Conservation (phyloP, 768 basidiomycete genomes). For the Tricholoma terreum region DNA sequence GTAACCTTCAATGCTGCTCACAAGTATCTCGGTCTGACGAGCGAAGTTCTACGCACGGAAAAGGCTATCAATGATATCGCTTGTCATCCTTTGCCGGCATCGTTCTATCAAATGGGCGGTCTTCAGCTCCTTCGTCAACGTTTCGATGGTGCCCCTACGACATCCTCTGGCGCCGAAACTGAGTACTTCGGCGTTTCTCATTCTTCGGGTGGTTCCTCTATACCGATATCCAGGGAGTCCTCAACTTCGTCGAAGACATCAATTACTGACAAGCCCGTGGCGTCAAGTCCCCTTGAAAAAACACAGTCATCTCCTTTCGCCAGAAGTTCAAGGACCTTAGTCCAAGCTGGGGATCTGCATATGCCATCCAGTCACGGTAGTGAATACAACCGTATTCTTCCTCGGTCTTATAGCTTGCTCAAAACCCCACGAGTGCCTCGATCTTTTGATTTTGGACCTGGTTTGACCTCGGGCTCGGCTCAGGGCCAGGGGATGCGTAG, state of each 20-base stretch:
- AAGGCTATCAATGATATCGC: slow-evolving; percentile 97
- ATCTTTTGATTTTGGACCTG: slow-evolving; percentile 23
- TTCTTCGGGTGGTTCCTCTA: slow-evolving; percentile 26
- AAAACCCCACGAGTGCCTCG: slow-evolving; percentile 47
- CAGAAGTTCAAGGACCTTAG: slow-evolving; percentile 47
- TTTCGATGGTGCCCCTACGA: slow-evolving; percentile 60
- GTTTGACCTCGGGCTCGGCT: slow-evolving; percentile 1
- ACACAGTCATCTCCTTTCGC: slow-evolving; percentile 17
- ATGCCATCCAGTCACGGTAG: slow-evolving; percentile 49
- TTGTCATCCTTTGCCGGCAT: slow-evolving; percentile 86
- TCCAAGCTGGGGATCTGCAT: slow-evolving; percentile 77
- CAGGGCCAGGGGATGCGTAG: slow-evolving; percentile 16
- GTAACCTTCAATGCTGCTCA: slow-evolving; percentile 98
- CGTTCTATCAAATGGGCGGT: slow-evolving; percentile 92
- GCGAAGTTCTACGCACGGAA: slow-evolving; percentile 93
- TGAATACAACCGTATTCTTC: slow-evolving; percentile 44
- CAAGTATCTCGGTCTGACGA: slow-evolving; percentile 91
- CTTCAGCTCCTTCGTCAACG: slow-evolving; percentile 85
- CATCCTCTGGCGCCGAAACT: slow-evolving; percentile 46
- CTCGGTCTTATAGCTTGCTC: slow-evolving; percentile 47
- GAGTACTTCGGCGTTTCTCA: slow-evolving; percentile 53
- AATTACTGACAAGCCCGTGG: slow-evolving; percentile 2
- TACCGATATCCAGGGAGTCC: slow-evolving; percentile 18
- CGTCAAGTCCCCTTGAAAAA: slow-evolving; percentile 3
- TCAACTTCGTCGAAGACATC: slow-evolving; percentile 17